These are phyloP conservation scores for Vachellia collinsii DNA, from an alignment of 306 rosid species.

Conservation along the genomic window DNA sequence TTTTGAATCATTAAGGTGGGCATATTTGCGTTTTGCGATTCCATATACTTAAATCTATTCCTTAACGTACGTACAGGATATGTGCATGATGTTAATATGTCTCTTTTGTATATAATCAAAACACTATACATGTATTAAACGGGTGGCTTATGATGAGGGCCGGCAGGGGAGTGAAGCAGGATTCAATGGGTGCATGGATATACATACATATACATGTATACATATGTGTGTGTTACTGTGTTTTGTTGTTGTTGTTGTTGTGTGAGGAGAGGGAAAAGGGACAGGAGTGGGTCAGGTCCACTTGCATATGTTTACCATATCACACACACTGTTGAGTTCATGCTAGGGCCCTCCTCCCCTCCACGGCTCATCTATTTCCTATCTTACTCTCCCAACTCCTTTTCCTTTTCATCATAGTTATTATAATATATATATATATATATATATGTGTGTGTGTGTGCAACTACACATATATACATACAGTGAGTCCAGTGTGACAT, in stretches of 20 bases:
- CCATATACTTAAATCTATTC: too few species aligned
- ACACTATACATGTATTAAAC: constrained; percentile 16
- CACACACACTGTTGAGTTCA: constrained; percentile 42
- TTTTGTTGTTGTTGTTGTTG: neutral
- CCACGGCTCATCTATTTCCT: neutral
- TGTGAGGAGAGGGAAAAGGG: constrained; percentile 35
- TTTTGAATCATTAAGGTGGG: too few species aligned
- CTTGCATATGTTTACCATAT: constrained; percentile 42
- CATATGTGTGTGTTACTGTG: neutral
- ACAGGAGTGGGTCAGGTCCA: constrained; percentile 63
- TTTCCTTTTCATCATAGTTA: too few species aligned
- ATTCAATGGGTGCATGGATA: constrained; percentile 49
- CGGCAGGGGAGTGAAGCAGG: constrained; percentile 37
- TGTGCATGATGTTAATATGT: too few species aligned
- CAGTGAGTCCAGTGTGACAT: too few species aligned
- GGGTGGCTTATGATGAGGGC: constrained; percentile 47
- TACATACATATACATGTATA: neutral
- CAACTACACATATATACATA: too few species aligned
- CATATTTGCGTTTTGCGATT: too few species aligned
- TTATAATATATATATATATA: too few species aligned
- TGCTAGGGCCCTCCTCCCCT: constrained; percentile 53
- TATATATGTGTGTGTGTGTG: too few species aligned
- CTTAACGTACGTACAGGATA: too few species aligned
- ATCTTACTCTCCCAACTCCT: neutral
- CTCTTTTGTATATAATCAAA: neutral